These are phyloP conservation scores for Termitomyces titanicus DNA, from an alignment of 768 basidiomycete species.

Conservation along the genomic window DNA sequence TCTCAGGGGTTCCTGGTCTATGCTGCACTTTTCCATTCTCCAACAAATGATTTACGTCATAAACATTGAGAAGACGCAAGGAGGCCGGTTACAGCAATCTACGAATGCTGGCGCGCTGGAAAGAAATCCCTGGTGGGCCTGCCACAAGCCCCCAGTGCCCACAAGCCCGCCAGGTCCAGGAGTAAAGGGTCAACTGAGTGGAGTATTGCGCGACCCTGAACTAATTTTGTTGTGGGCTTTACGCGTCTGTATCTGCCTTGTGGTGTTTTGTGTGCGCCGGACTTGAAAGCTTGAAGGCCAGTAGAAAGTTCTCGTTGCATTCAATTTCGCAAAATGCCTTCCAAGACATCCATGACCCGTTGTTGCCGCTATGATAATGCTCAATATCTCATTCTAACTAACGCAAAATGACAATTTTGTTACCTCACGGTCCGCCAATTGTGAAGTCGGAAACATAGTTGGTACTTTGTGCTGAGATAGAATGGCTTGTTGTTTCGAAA, in stretches of 20 bases:
- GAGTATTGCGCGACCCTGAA: not conserved
- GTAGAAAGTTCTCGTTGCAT: too few species aligned
- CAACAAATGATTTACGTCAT: not conserved
- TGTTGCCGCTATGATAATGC: constrained; percentile 55
- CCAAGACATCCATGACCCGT: constrained; percentile 64
- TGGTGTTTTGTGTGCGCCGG: too few species aligned
- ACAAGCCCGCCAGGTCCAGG: not conserved
- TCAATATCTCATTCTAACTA: not conserved
- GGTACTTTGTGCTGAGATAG: constrained; percentile 64
- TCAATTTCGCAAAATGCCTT: constrained; percentile 34
- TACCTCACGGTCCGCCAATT: constrained; percentile 54
- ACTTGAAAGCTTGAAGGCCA: not conserved
- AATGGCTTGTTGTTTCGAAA: constrained; percentile 63
- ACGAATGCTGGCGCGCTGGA: not conserved
- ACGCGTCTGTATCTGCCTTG: too few species aligned
- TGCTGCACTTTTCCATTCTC: not conserved
- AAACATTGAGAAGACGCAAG: not conserved
- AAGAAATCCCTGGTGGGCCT: not conserved
- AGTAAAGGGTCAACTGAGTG: too few species aligned
- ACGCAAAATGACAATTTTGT: not conserved
- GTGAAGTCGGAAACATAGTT: constrained; percentile 60
- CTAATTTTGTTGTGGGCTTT: not conserved
- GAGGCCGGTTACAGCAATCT: not conserved
- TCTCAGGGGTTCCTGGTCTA: not conserved
- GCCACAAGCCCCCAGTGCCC: too few species aligned